Evolutionary conservation across 176 grass and related monocot species (phyloP).

Genomic region (Paspalum notatum): DNA sequence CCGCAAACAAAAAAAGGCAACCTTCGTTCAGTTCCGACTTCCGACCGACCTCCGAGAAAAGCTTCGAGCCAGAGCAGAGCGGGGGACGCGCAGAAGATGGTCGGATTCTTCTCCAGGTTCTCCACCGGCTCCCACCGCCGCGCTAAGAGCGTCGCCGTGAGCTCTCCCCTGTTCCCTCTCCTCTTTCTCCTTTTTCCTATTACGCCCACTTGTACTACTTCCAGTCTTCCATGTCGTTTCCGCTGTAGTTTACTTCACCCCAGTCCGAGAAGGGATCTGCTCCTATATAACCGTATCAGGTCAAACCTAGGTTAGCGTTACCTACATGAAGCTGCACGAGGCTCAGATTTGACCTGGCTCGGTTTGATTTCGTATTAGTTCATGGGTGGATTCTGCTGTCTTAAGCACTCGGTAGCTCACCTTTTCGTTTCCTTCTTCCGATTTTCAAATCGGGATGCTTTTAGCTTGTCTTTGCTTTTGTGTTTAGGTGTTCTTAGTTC

Average conservation of each 20-base stretch:
- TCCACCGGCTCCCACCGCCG: conserved; percentile 71
- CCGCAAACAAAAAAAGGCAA: conserved; percentile 2
- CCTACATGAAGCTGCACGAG: conserved; percentile 2
- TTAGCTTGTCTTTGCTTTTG: background rate
- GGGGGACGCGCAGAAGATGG: conserved; percentile 47
- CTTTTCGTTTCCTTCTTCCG: conserved; percentile 1
- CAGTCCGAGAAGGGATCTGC: conserved; percentile 53
- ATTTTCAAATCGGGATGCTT: conserved; percentile 22
- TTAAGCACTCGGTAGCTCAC: conserved; percentile 40
- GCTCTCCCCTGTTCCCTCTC: background rate
- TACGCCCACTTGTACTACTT: conserved; percentile 15
- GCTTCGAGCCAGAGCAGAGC: conserved; percentile 5
- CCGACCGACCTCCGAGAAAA: conserved; percentile 12
- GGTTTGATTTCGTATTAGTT: conserved; percentile 20
- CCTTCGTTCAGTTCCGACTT: background rate
- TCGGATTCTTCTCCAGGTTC: conserved; percentile 82
- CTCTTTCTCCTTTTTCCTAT: conserved; percentile 20
- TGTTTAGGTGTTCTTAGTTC: conserved; percentile 11
- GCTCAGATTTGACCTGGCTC: conserved; percentile 30
- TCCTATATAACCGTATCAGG: conserved; percentile 19
- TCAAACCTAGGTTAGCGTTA: conserved; percentile 34
- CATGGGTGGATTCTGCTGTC: conserved; percentile 49
- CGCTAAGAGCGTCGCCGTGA: conserved; percentile 70
- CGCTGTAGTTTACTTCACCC: conserved; percentile 53
- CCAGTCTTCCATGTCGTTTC: conserved; percentile 35